Base-by-base conservation (phyloP, 305 asterid species). In the Plantago coronopus region DNA sequence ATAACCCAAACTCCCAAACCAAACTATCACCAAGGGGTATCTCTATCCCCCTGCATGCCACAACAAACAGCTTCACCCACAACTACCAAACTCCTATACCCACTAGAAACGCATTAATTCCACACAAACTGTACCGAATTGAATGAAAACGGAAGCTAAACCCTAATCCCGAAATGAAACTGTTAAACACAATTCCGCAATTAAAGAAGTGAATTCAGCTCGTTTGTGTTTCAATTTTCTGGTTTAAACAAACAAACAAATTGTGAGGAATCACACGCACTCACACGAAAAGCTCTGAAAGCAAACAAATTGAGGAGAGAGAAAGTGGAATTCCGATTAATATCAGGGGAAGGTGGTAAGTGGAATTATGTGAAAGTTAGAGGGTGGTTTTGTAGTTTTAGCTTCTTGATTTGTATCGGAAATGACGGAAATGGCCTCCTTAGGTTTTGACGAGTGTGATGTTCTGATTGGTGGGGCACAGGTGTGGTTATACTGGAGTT, bases 11-110 rank as follows among this genome's bases (percentile, higher is more conserved):
- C 62, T 47, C 69, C 20, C 37, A 17, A 69, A 57, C 67, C 72
- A 69, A 71, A 53, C 59, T 38, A 50, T 17, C 65, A 18, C 53
- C 25, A 16, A 18, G 57, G 55, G 16, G 21, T 15, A 25, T 54
- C 62, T 62, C 48, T 73, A 48, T 61, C 43, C 42, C 16, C 15
- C 18, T 31, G 57, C 61, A 59, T 58, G 51, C 74, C 48, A 57
- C 43, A 34, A 29, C 31, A 49, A 21, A 61, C 34, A 38, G 66
- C 66, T 63, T 48, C 62, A 45, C 4, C 21, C 16, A 61, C 22
- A 65, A 65, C 65, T 64, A 54, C 48, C 54, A 63, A 64, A 56
- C 14, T 37, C 14, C 43, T 10, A 3, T 37, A 10, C 1, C 43
- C 43, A 37, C 43, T 37, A 37, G 14, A 37, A 9, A 15, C 9